These are phyloP conservation scores for Cymbidium sinense DNA, from an alignment of 106 monocot genomes.

Conservation along the genomic window DNA sequence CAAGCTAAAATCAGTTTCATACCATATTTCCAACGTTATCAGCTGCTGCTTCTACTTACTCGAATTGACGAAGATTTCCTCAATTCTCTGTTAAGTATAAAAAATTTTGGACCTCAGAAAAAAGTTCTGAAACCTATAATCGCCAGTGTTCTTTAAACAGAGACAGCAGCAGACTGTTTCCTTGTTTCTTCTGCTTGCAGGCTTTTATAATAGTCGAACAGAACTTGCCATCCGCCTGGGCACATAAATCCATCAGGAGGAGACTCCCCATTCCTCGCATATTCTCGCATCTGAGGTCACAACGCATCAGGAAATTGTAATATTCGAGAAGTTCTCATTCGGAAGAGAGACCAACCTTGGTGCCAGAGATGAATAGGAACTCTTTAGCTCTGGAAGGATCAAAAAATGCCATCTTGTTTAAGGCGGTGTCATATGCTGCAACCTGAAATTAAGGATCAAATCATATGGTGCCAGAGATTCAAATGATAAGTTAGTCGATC, in stretches of 20 bases:
- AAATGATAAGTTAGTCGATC: too few relatives aligned
- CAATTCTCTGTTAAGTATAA: neutral
- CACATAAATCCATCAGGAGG: conserved; percentile 99
- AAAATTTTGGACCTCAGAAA: neutral
- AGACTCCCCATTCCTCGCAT: conserved; percentile 73
- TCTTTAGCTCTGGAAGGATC: conserved; percentile 89
- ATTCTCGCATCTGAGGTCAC: conserved; percentile 64
- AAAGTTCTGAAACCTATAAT: too few relatives aligned
- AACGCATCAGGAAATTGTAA: neutral
- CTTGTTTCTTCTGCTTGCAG: conserved; percentile 64
- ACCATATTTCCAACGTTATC: neutral
- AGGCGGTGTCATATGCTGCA: conserved; percentile 79
- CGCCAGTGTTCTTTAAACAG: conserved; percentile 12
- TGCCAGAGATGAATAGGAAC: conserved; percentile 97
- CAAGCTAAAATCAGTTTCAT: neutral
- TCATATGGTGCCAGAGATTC: neutral
- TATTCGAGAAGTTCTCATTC: too few relatives aligned
- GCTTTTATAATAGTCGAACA: conserved; percentile 80
- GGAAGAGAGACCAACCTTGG: conserved; percentile 48
- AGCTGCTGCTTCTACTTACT: neutral
- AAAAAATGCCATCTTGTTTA: conserved; percentile 95
- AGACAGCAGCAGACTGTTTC: conserved; percentile 21
- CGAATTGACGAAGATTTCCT: neutral
- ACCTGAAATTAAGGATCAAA: conserved; percentile 36
- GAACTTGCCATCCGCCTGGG: conserved; percentile 84